Evolutionary conservation across 495 filamentous ascomycete genomes (phyloP), one percentile per base, ranked within the genome.

Genomic region (Pseudomonodictys pantanalensis): DNA sequence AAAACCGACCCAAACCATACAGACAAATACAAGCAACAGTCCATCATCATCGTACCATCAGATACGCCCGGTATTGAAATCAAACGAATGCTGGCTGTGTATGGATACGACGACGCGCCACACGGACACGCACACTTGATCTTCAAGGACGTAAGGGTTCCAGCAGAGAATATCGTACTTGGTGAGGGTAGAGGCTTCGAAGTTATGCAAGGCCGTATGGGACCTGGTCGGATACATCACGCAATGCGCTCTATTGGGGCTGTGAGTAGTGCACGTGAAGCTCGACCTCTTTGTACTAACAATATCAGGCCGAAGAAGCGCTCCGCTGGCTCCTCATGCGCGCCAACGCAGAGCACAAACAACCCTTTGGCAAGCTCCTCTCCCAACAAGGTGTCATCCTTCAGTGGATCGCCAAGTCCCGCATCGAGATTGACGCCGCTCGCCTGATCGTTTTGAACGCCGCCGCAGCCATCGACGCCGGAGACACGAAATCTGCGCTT

Each of bases 181-280:
- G 92, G 91, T 48, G 88, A 90, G 71, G 90, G 91, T 56, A 84
- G 91, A 44, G 92, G 91, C n/a, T 96, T 96, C 73, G 92, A 96
- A 72, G 95, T 96, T 69, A 95, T 96, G 72, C 91, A 96, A 71
- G 91, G 92, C 30, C 86, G 91, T 42, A 83, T 96, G 26, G 91
- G 91, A 3, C 91, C 92, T 18, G 91, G 92, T 11, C 87, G 92
- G 35, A 95, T 96, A 70, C 92, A 96, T 76, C 92, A 96, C 75
- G 88, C 88, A 51, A 95, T 95, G 91, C 88, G 92, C 58, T 83
- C 86, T 22, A 90, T 96, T 72, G 91, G 91, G 41, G 86, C 88
- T 25, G 75, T 77, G 69, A 11, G 50, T 50, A 11, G 11, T 39
- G 35, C 29, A 24, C 55, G 18, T 17, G 29, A 38, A 1, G 10